Base-by-base conservation (phyloP, 192 early-diverging fungal genomes). In the Backusella psychrophila region DNA sequence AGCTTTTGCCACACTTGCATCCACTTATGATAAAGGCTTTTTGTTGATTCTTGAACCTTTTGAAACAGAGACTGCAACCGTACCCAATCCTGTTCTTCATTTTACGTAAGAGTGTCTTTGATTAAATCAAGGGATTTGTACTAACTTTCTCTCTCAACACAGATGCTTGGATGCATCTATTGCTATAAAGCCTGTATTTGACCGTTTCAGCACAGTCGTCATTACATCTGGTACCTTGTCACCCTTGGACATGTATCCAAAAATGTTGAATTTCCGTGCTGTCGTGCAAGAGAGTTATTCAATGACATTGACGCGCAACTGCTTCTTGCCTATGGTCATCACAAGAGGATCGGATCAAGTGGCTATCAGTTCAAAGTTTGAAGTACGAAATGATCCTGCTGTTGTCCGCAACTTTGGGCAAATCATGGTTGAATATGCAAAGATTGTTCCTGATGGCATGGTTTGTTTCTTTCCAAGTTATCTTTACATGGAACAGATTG, bases 181-280 rank as follows among this genome's bases (percentile, higher is more conserved):
- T 68, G 97, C 97, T 4, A 98, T 99, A 75, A 91, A 90, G 77
- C 98, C 98, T 15, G 93, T 99, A 12, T 99, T 99, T 88, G 91
- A 97, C 33, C 89, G 97, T 19, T 99, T 99, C 85, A 91, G 91
- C 71, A 93, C 94, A 3, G 98, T 99, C 11, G 93, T 98, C 68
- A 98, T 99, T 80, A 99, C 98, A 0, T 99, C 97, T 2, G 98
- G 98, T 70, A 99, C 98, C n/a, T 85, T 99, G 65, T 99, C 98
- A 15, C 98, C 98, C 1, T 87, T 99, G 87, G 96, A 98, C 53
- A 94, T 99, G 87, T 99, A 99, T 74, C 97, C 98, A 29, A 94
- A 93, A 72, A 93, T 99, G 68, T 83, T 99, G 4, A 90, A 94
- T 68, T 99, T 99, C 83, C 80, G 85, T 41, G 94, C 98, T 0